These are phyloP conservation scores for Beta lomatogona DNA, from an alignment of 179 eudicot species.

Conservation along the genomic window DNA sequence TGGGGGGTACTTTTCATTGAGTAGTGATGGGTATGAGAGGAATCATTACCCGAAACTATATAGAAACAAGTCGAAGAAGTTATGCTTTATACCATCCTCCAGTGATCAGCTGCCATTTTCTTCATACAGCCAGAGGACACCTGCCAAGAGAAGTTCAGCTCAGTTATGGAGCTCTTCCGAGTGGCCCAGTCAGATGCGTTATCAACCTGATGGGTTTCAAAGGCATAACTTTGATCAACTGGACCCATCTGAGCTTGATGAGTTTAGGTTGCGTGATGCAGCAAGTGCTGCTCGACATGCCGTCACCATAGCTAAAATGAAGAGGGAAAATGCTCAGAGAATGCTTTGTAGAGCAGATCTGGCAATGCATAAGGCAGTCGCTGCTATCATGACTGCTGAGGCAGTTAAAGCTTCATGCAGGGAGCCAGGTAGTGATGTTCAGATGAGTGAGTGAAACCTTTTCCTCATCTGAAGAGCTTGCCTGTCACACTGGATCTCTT, in stretches of 20 bases:
- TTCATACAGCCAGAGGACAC: slow-evolving; percentile 46
- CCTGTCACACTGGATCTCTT: background rate
- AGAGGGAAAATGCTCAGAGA: slow-evolving; percentile 82
- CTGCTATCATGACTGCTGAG: slow-evolving; percentile 82
- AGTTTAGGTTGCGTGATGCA: slow-evolving; percentile 83
- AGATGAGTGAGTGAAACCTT: slow-evolving; percentile 8
- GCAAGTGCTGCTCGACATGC: slow-evolving; percentile 83
- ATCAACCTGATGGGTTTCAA: slow-evolving; percentile 38
- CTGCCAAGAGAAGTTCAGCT: slow-evolving; percentile 46
- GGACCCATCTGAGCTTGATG: slow-evolving; percentile 68
- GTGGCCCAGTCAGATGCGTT: slow-evolving; percentile 51
- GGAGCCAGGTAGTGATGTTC: slow-evolving; percentile 6
- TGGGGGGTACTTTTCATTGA: slow-evolving; percentile 49
- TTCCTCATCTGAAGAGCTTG: background rate
- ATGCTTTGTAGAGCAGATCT: slow-evolving; percentile 76
- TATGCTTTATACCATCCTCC: slow-evolving; percentile 39
- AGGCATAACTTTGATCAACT: slow-evolving; percentile 51
- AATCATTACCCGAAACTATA: slow-evolving; percentile 54
- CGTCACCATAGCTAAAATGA: slow-evolving; percentile 65
- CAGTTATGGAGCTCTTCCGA: slow-evolving; percentile 45
- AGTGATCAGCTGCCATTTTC: slow-evolving; percentile 38
- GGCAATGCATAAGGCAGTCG: slow-evolving; percentile 83
- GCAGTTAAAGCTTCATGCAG: slow-evolving; percentile 58
- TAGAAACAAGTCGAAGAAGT: slow-evolving; percentile 60
- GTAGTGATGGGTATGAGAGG: slow-evolving; percentile 55